Percentiles rank a stretch among this genome's conserved stretches.
Conservation (phyloP, 2,329 filamentous ascomycete species). For the Xylariaceae sp. region DNA sequence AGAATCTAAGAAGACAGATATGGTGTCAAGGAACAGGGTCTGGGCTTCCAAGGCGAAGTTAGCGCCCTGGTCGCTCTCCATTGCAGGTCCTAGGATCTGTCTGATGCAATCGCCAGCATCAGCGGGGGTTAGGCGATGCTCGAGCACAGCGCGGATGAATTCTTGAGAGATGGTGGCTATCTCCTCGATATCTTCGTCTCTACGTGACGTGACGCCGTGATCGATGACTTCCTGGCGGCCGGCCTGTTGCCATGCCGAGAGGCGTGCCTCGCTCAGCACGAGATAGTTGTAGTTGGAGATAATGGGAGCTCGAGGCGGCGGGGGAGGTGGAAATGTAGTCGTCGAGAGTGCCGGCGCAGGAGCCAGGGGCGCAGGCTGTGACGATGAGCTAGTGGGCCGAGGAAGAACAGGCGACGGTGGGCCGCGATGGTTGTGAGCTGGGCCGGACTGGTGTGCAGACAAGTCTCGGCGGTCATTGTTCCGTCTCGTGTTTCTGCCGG, state of each 20-base stretch:
- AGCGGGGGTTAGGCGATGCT: slow-evolving; percentile 61
- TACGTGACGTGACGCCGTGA: slow-evolving; percentile 61
- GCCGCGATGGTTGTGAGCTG: slow-evolving; percentile 25
- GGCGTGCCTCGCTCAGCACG: slow-evolving; percentile 67
- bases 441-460: slow-evolving; percentile 36
- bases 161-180: slow-evolving; percentile 80
- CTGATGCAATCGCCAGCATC: slow-evolving; percentile 73
- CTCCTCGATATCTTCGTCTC: slow-evolving; percentile 65
- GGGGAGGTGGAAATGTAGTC: slow-evolving; percentile 17
- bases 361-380: slow-evolving; percentile 30
- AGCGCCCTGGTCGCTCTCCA: slow-evolving; percentile 43
- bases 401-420: slow-evolving; percentile 33
- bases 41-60: slow-evolving; percentile 57
- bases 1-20: slow-evolving; percentile 75
- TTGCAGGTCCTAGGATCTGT: slow-evolving; percentile 65
- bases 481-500: slow-evolving; percentile 46
- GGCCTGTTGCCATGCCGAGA: slow-evolving; percentile 64
- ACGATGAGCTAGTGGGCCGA: slow-evolving; percentile 39
- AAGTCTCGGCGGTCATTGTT: slow-evolving; percentile 52
- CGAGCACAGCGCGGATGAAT: slow-evolving; percentile 71
- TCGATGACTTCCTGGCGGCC: slow-evolving; percentile 68
- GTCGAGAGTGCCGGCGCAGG: slow-evolving; percentile 27
- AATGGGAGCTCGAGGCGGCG: slow-evolving; percentile 32
- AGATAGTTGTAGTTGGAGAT: slow-evolving; percentile 65
- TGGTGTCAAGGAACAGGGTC: slow-evolving; percentile 75